Evolutionary conservation across 805 yeast genomes (phyloP), one percentile per base, ranked within the genome.

Genomic region (Komagataella pastoris): DNA sequence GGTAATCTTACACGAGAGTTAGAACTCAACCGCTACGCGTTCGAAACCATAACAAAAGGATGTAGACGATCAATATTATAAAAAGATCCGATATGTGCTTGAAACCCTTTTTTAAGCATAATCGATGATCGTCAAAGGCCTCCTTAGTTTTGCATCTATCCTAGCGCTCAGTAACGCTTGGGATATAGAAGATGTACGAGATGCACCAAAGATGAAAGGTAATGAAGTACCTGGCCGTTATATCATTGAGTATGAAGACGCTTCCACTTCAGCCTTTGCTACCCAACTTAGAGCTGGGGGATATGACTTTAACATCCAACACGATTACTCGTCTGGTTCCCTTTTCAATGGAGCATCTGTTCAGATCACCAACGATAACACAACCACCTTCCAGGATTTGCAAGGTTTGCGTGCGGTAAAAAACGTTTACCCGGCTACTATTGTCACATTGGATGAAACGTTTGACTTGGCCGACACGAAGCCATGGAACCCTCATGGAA

Each of bases 401-500:
- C 17, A 12, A 12, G 18, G 17, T 18, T 47, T 54, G 19, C 23
- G 24, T 12, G 50, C 47, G 18, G 55, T 54, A 17, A 46, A 46
- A 18, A 44, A 18, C 18, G 54, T 54, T 45, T 54, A 48, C 23
- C 55, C 55, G 8, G 57, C 54, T 21, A 17, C 44, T 18, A 2
- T 10, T 1, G 17, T 24, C 23, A 17, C 18, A 2, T 24, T 49
- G 2, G 36, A 24, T 21, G 51, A 47, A 40, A 44, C 47, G 8
- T 24, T 46, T 21, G 48, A 21, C 8, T 14, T 46, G 8, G 24
- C 36, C 8, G 17, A 24, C n/a, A 19, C 24, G 30, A 49, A 49
- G 46, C 24, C 23, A 14, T 57, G 59, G 59, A 57, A 57, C 45
- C 56, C 58, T 30, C 60, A 57, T 51, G 14, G 5, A 18, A 53